Base-by-base conservation (phyloP, 441 rosid genomes). In the Viola pubescens region DNA sequence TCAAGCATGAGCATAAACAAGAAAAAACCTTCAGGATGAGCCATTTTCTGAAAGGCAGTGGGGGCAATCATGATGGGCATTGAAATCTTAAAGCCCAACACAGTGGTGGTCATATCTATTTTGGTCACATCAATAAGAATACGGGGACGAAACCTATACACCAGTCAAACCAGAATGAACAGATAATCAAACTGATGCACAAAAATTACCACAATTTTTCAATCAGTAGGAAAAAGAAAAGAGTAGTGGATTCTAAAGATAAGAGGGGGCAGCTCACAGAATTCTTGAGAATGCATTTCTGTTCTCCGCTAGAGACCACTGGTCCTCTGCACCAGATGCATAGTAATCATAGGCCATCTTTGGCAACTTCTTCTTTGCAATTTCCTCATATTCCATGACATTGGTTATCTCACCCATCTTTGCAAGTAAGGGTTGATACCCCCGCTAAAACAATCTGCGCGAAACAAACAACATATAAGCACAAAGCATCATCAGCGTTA, bases 41-140 rank as follows among this genome's bases (percentile, higher is more conserved):
- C 95, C 89, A 88, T 85, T 73, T 88, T 88, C 81, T 88, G 92
- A 78, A 85, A 70, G 26, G 92, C 92, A 4, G 86, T 75, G 52
- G 95, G 95, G 66, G 95, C 95, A 74, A 88, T 73, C 95, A 88
- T 83, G 73, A 88, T 83, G 7, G 95, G 95, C 89, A 85, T 83
- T 46, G 89, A 82, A 63, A 82, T 68, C 34, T 85, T 80, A 72
- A 80, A 85, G 43, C 95, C 95, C 73, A 88, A 65, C 40, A 88
- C 80, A 34, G 68, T 82, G 9, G 91, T 82, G 65, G 79, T 67
- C 61, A 78, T 75, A 67, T 88, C 92, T 58, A 88, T 83, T 73
- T 82, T 63, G 81, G 79, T 83, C 44, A 88, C 95, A 54, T 88
- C 92, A 37, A 85, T 65, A 37, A 88, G 88, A 64, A 88, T 79